Base-by-base conservation (phyloP, 176 grass and related monocot species). In the Ensete glaucum region DNA sequence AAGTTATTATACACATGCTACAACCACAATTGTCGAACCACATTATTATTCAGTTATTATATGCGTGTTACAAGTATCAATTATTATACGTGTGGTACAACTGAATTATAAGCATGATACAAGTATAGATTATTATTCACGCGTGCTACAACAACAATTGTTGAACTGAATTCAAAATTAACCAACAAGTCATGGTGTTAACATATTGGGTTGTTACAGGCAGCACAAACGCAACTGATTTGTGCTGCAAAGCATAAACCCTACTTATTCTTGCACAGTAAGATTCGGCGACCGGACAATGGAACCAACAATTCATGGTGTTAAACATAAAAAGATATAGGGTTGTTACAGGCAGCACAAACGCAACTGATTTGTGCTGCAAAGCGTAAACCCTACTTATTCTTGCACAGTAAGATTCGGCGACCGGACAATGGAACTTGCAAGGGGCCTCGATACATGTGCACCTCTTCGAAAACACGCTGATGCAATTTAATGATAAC, bases 291-390 rank as follows among this genome's bases (percentile, higher is more conserved):
- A n/a, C n/a, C n/a, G n/a, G n/a, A n/a, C n/a, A n/a, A n/a, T n/a
- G n/a, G n/a, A 23, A 9, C 6, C 2, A 21, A 52, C 9, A 71
- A 27, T 5, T 48, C 9, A 4, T 49, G 52, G 21, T 23, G 50
- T 21, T 5, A n/a, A n/a, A n/a, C n/a, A n/a, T n/a, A n/a, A n/a
- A n/a, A 14, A 71, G 9, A 50, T 69, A 69, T 52, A 24, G 69
- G 69, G 69, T 20, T 12, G 21, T 15, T 71, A 71, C 69, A 52
- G 49, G 50, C 69, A 71, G 69, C 50, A 71, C 15, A 49, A 71
- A 71, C 48, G 23, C 21, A 49, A 53, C 3, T 17, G 11, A 7
- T 71, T 71, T 1, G n/a, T 71, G 19, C 69, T 71, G 69, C 49
- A 71, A 71, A 71, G 69, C 49, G 49, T 19, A 15, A 13, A 48